Conservation (phyloP, 441 rosid species). For the Heliophila coronopifolia region DNA sequence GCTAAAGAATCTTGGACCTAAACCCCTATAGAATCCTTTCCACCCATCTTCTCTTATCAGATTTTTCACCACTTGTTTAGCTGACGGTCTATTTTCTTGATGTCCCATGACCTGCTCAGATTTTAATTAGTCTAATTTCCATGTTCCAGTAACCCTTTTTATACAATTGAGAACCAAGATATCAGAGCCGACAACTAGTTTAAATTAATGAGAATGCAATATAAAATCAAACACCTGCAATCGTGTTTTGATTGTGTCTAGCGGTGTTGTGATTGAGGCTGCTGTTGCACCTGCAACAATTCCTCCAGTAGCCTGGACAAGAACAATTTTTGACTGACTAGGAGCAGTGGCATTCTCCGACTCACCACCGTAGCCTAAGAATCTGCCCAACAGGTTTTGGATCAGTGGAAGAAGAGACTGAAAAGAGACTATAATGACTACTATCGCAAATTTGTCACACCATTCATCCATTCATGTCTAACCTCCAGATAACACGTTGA, state of each 20-base stretch:
- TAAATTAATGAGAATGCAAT: neutral
- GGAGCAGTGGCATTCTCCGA: constrained; percentile 38
- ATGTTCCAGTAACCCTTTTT: constrained; percentile 1
- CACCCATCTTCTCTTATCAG: constrained; percentile 86
- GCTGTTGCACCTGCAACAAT: constrained; percentile 87
- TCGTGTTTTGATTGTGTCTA: constrained; percentile 91
- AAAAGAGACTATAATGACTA: constrained; percentile 5
- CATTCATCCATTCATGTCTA: constrained; percentile 22
- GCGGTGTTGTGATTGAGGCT: constrained; percentile 78
- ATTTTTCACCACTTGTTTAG: constrained; percentile 57
- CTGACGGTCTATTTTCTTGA: constrained; percentile 58
- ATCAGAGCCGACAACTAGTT: neutral
- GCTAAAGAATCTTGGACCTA: constrained; percentile 90
- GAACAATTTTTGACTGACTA: constrained; percentile 41
- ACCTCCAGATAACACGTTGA: constrained; percentile 95
- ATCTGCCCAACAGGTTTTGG: constrained; percentile 34
- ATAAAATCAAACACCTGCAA: constrained; percentile 50
- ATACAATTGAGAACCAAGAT: neutral
- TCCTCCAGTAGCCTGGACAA: constrained; percentile 86
- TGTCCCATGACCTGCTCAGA: constrained; percentile 70
- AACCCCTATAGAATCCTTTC: constrained; percentile 80
- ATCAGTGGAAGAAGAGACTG: neutral
- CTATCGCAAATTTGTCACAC: neutral
- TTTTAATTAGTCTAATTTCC: neutral
- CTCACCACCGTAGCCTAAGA: constrained; percentile 50